Evolutionary conservation across 257 asterid genomes (phyloP).

Genomic region (Paraleonurus japonicus): DNA sequence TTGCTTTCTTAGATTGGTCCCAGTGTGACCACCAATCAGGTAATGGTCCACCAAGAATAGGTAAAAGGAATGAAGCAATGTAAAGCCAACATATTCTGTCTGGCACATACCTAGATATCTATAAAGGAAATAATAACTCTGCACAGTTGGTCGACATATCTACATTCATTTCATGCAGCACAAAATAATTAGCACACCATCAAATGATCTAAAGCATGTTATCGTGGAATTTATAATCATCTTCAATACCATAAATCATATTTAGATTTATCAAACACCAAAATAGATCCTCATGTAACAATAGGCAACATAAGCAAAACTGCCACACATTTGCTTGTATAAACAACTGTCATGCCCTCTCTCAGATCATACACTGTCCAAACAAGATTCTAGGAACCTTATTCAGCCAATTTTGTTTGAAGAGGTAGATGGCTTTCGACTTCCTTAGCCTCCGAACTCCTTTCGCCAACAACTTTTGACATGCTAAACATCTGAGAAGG

Average conservation of each 20-base stretch:
- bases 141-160: neutral
- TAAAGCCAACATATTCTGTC: neutral
- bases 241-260: neutral
- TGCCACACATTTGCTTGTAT: neutral
- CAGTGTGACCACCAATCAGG: neutral
- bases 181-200: neutral
- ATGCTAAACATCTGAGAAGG: slow-evolving; percentile 69
- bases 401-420: slow-evolving; percentile 49
- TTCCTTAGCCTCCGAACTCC: slow-evolving; percentile 44
- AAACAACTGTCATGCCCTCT: neutral
- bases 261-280: no score
- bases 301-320: neutral
- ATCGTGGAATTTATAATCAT: slow-evolving; percentile 3
- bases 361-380: neutral
- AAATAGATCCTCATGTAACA: neutral
- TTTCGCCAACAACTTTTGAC: slow-evolving; percentile 66
- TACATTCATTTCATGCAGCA: neutral
- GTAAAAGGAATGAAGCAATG: neutral
- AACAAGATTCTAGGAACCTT: slow-evolving; percentile 9
- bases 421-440: slow-evolving; percentile 73
- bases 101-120: neutral
- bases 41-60: slow-evolving; percentile 9
- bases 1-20: slow-evolving; percentile 16
- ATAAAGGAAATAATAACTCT: neutral
- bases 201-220: neutral